A percentile compares a stretch with the other conserved stretches of the same genome.
These are phyloP conservation scores for Penicillium sp. DNA, from an alignment of 2,329 filamentous ascomycete species.

Conservation along the genomic window DNA sequence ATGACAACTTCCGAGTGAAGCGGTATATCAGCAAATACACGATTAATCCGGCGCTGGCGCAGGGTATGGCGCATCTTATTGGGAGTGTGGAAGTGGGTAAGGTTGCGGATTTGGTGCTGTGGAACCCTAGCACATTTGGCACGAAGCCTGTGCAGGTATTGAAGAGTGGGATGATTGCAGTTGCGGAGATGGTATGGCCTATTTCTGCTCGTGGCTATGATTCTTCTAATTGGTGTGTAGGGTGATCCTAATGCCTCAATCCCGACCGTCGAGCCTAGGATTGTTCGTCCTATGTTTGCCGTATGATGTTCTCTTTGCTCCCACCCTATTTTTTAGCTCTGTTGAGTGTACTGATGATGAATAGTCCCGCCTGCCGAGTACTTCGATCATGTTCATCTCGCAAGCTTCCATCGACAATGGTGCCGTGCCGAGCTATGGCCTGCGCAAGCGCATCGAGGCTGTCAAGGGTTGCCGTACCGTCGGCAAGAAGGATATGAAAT, in stretches of 20 bases:
- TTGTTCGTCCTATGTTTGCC: conserved; percentile 85
- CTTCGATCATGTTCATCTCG: conserved; percentile 83
- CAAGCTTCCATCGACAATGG: conserved; percentile 70
- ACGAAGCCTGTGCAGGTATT: conserved; percentile 80
- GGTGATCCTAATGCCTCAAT: conserved; percentile 83
- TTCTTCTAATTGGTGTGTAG: conserved; percentile 45
- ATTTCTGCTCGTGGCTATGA: neutral
- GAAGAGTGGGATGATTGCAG: conserved; percentile 86
- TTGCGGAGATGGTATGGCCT: conserved; percentile 74
- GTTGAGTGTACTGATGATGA: too few relatives aligned
- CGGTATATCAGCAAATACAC: conserved; percentile 95
- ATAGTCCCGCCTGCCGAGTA: conserved; percentile 70
- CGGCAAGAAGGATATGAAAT: conserved; percentile 87
- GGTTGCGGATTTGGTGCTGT: conserved; percentile 84
- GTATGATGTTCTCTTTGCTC: too few relatives aligned
- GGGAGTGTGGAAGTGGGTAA: conserved; percentile 89
- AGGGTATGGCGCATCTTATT: conserved; percentile 86
- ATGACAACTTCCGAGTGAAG: conserved; percentile 91
- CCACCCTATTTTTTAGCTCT: too few relatives aligned
- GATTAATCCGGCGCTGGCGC: conserved; percentile 87
- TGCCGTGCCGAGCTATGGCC: conserved; percentile 69
- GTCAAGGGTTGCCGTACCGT: conserved; percentile 76
- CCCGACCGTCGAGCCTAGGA: conserved; percentile 82
- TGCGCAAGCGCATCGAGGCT: conserved; percentile 79
- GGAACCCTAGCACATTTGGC: conserved; percentile 84